Evolutionary conservation across 2,329 filamentous ascomycete genomes (phyloP), one percentile per base, ranked within the genome.

Genomic region (Fusarium sp.): DNA sequence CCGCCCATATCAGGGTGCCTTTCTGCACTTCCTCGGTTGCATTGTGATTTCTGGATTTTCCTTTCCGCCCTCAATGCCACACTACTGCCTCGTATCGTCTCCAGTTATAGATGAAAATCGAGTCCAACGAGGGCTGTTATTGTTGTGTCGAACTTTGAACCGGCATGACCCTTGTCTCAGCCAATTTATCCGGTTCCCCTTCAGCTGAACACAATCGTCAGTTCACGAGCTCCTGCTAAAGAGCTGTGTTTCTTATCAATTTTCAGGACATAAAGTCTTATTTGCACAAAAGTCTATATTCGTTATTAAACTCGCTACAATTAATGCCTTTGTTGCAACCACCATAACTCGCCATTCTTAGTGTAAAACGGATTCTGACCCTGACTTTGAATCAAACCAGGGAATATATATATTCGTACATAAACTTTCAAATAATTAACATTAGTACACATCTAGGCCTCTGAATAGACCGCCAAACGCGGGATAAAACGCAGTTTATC

Each of bases 111-210:
- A 44, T 28, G 6, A 10, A 26, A 5, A 0, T 8, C 9, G 10
- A 44, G 41, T 0, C 41, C 23, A 7, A 11, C 10, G 13, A 15
- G 5, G 11, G 12, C 10, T 10, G 0, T 6, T 20, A 26, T 16
- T 8, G 3, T n/a, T 2, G 5, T 0, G 42, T 5, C 0, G 10
- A 28, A 15, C 12, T 28, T 8, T 24, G 24, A 28, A 15, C 1
- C 23, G 24, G 16, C 16, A 3, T 6, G 11, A 43, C 15, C 41
- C 41, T 12, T 26, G 23, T 26, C 4, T n/a, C 23, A 7, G 23
- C 11, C 15, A 8, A 11, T 8, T 8, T 13, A 43, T 42, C 41
- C 16, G 16, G 16, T 9, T 35, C 33, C 33, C 33, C 11, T 24
- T 42, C 39, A 24, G 39, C 21, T 18, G 6, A 42, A 18, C n/a